Evolutionary conservation across 805 yeast species (phyloP), one percentile per base, ranked within the genome.

Genomic region (Tetrapisispora arboricola): DNA sequence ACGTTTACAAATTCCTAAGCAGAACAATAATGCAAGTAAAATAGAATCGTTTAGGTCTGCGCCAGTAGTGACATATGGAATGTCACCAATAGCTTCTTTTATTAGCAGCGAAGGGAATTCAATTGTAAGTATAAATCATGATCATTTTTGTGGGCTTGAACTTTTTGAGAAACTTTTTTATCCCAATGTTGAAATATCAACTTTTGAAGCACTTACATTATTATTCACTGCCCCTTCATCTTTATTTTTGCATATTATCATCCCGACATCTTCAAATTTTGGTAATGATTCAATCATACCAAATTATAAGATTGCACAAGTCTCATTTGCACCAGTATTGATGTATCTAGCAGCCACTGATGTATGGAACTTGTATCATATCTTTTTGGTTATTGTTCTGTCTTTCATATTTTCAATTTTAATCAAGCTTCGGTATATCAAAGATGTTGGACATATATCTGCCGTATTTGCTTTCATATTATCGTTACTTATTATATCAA

Each of bases 401-500:
- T 16, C 30, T 4, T 13, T 28, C 4, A 15, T 28, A 18, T 28
- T 31, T 31, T 20, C 27, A 12, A 15, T 37, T 11, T 11, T 24
- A 15, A 32, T 37, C 13, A n/a, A 24, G 10, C 9, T 13, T 6
- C 16, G 15, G 3, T 17, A 22, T 18, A 20, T 21, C 12, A 32
- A 12, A n/a, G 20, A 42, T 38, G 27, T 39, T n/a, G 19, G 30
- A 1, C 27, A 35, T 28, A 11, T 45, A 6, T 18, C 40, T 4
- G 20, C 84, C 0, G 34, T 68, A 0, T 17, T 69, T 3, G 96
- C 95, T 0, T 90, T 90, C 54, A 42, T 72, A 0, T 60, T 76
- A 6, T 72, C 94, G 1, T 66, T 90, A 3, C 55, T 76, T 1
- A 78, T 86, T 75, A 80, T 88, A 11, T 70, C 92, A 0, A 50